Base-by-base conservation (phyloP, 2,329 filamentous ascomycete species). In the Pezicula rhizophila region DNA sequence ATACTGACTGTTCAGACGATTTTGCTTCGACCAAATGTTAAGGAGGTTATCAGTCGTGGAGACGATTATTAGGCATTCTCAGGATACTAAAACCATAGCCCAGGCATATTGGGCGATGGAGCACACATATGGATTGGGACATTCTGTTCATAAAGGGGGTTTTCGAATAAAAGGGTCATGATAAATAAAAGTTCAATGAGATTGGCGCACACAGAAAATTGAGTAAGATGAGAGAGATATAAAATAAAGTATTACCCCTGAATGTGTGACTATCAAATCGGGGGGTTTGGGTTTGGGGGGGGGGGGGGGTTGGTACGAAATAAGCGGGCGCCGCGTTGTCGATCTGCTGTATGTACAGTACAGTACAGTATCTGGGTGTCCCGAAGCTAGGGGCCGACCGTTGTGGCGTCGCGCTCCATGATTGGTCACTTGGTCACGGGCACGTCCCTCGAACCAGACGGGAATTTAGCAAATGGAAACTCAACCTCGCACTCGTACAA, bases 21-120 rank as follows among this genome's bases (percentile, higher is more conserved):
- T 58, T 68, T 92, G 56, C 79, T 92, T 53, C 77, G 86, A 60
- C 87, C 86, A 47, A 90, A 76, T 51, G 85, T 90, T 48, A 95
- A 95, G 76, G 89, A 95, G 73, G 83, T 95, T 57, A 85, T 95
- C 62, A 91, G 85, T 67, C 82, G 88, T 53, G 89, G 89, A 56
- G 87, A 93, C 46, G 89, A 95, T 66, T 95, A 89, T 67, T 95
- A 51, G 48, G 33, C 11, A n/a, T 23, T 26, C 28, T 45, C 12
- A 14, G n/a, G 33, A 17, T 20, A 39, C 14, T 15, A 45, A 42
- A 31, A 42, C 11, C 18, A 42, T 2, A 31, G 28, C 11, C 28
- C 28, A 31, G 8, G 28, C 28, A 31, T 31, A 23, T 23, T 23
- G 5, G 12, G 28, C 28, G 28, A 12, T 31, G 28, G 28, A 5